phyloP scores from a whole-genome alignment of 371 early-diverging fungal species.

The Mortierella sp. region DNA sequence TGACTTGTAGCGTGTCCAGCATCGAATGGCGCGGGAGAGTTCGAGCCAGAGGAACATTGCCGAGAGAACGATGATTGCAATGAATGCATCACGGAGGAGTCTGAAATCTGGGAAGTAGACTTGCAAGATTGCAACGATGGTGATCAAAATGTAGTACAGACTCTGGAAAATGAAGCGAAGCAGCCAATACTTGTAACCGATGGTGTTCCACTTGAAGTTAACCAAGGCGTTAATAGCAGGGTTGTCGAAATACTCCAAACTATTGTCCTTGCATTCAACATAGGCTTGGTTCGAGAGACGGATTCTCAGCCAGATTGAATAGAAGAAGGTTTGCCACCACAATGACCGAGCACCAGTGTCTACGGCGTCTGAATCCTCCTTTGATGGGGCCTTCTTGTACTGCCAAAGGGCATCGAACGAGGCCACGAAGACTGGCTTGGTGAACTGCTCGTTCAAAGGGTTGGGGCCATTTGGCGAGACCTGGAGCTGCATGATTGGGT shows the following conservation, averaged over 20 bases:
- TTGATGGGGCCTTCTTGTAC: not conserved
- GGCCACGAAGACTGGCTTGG: conserved; percentile 8
- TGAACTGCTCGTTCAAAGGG: conserved; percentile 4
- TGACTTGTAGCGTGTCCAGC: conserved; percentile 9
- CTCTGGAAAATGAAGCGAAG: conserved; percentile 27
- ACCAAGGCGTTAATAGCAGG: conserved; percentile 28
- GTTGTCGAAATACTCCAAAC: conserved; percentile 27
- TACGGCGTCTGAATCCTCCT: not conserved
- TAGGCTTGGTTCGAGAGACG: not conserved
- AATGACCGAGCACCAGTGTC: not conserved
- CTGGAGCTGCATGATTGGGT: conserved; percentile 10
- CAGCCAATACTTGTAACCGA: conserved; percentile 27
- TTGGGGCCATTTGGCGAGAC: not conserved
- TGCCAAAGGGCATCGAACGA: conserved; percentile 30
- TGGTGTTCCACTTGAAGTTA: conserved; percentile 31
- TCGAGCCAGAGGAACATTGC: conserved; percentile 21
- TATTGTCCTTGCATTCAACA: conserved; percentile 16
- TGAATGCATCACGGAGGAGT: not conserved
- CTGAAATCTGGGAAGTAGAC: not conserved
- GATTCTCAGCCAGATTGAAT: not conserved
- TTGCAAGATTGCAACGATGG: not conserved
- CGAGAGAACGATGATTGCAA: conserved; percentile 24
- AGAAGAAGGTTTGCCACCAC: conserved; percentile 14
- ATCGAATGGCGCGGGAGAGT: conserved; percentile 3
- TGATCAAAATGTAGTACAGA: not conserved